Base-by-base conservation (phyloP, 2,329 filamentous ascomycete genomes). In the Colletotrichum brevisporum region DNA sequence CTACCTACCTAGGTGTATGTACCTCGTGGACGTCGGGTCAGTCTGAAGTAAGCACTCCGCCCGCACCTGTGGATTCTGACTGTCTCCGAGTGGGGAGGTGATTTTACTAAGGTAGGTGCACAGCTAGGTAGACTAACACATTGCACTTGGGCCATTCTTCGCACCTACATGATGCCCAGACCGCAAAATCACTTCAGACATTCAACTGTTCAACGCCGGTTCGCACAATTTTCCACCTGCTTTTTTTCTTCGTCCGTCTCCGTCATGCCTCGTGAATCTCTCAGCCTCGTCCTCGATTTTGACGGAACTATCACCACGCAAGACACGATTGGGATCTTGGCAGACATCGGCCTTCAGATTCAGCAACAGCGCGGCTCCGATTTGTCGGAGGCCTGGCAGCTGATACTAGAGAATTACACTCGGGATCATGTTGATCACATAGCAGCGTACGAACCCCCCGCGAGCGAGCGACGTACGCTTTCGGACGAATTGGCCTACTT, bases 261-360 rank as follows among this genome's bases (percentile, higher is more conserved):
- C 50, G 70, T 27, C 9, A 79, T 71, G 65, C 18, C 41, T 41
- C 27, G 8, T 1, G 21, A 21, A 26, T 6, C 50, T 2, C 50
- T 85, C 82, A 80, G 81, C 70, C 78, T 90, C 48, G 75, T 89
- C 43, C 81, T 90, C 21, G 88, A 90, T 74, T 90, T 90, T 75
- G 88, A 90, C 76, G 86, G 86, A 69, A 90, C 88, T 16, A 88
- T 90, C 71, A 89, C 88, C 18, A 77, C 79, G 13, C 69, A 81
- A 36, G 88, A 90, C 77, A 89, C 87, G 48, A 85, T 89, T 48
- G 76, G 77, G 63, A 76, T 81, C 48, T 81, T 90, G 5, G 85
- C 83, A 53, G 72, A 79, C 18, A 80, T 80, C 26, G 84, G 55
- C 83, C 61, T 81, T 87, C 51, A 72, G 71, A 21, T 77, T 77